A percentile compares a stretch with the other conserved stretches of the same genome.
Conservation (phyloP, 1,284 basidiomycete species). For the Bjerkandera adusta region DNA sequence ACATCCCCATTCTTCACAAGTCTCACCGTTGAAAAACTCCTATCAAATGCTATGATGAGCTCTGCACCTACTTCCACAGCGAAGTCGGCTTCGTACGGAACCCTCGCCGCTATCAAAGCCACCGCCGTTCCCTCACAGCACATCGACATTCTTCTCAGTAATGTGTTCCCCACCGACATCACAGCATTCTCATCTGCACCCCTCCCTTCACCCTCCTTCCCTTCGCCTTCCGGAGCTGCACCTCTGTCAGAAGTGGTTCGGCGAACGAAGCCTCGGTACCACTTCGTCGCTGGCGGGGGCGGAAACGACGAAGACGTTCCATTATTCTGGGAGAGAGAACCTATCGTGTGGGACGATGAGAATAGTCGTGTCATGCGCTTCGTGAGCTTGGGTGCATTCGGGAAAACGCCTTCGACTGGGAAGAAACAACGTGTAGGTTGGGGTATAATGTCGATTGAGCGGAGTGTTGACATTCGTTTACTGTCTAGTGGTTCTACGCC, state of each 20-base stretch:
- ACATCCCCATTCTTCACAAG: constrained; percentile 69
- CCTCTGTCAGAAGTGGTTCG: constrained; percentile 70
- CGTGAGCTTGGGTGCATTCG: constrained; percentile 85
- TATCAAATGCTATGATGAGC: constrained; percentile 57
- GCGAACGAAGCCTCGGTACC: constrained; percentile 72
- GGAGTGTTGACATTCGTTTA: background rate
- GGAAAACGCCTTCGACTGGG: constrained; percentile 53
- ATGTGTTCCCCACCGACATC: constrained; percentile 74
- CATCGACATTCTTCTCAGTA: constrained; percentile 83
- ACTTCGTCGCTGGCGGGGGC: constrained; percentile 66
- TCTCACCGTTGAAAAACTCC: constrained; percentile 69
- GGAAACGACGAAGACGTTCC: constrained; percentile 35
- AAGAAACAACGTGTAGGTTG: constrained; percentile 85
- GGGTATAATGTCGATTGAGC: too few relatives aligned
- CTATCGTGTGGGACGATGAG: constrained; percentile 80
- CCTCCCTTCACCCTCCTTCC: constrained; percentile 42
- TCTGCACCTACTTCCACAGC: constrained; percentile 33
- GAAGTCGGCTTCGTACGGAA: constrained; percentile 47
- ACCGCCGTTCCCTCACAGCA: constrained; percentile 49
- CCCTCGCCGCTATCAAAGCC: constrained; percentile 68
- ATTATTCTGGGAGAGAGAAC: constrained; percentile 91
- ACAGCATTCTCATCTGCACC: constrained; percentile 59
- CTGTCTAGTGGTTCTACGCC: constrained; percentile 74
- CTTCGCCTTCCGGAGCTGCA: constrained; percentile 43
- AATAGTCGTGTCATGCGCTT: constrained; percentile 71